phyloP scores from a whole-genome alignment of 306 rosid genomes.

The Fragaria iinumae region DNA sequence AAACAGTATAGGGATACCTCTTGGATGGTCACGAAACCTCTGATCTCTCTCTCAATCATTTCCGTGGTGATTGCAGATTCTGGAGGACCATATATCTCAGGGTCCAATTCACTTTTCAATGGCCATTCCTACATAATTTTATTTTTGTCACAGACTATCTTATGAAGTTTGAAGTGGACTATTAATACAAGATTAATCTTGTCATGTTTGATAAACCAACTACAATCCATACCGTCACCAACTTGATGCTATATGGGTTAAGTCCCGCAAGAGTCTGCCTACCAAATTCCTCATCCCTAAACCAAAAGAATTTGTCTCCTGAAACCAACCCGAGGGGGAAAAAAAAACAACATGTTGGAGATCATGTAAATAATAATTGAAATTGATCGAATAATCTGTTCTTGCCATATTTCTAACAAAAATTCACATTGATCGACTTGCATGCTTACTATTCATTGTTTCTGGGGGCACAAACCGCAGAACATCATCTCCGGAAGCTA shows the following conservation, averaged over 20 bases:
- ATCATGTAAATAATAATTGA: not conserved
- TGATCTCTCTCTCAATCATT: slow-evolving; percentile 53
- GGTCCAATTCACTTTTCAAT: slow-evolving; percentile 71
- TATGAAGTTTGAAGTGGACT: not conserved
- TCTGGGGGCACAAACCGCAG: slow-evolving; percentile 59
- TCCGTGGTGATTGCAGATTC: slow-evolving; percentile 68
- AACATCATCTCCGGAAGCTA: slow-evolving; percentile 28
- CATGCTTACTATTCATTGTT: slow-evolving; percentile 47
- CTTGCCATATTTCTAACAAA: not conserved
- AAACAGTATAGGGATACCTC: slow-evolving; percentile 45
- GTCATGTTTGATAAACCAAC: not conserved
- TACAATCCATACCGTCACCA: slow-evolving; percentile 51
- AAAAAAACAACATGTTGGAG: not conserved
- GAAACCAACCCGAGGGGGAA: not conserved
- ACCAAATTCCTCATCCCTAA: slow-evolving; percentile 73
- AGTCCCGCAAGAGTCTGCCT: slow-evolving; percentile 93
- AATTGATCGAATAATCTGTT: not conserved
- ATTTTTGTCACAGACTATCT: not conserved
- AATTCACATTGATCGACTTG: not conserved
- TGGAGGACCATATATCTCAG: slow-evolving; percentile 58
- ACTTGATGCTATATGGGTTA: slow-evolving; percentile 63
- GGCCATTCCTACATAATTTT: slow-evolving; percentile 76
- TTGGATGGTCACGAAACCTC: slow-evolving; percentile 39
- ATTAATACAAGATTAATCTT: not conserved
- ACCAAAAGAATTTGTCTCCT: slow-evolving; percentile 91